Percentiles rank a stretch among this genome's conserved stretches.
These are phyloP conservation scores for Neoconidiobolus thromboides DNA, from an alignment of 371 early-diverging fungal species.

Conservation along the genomic window DNA sequence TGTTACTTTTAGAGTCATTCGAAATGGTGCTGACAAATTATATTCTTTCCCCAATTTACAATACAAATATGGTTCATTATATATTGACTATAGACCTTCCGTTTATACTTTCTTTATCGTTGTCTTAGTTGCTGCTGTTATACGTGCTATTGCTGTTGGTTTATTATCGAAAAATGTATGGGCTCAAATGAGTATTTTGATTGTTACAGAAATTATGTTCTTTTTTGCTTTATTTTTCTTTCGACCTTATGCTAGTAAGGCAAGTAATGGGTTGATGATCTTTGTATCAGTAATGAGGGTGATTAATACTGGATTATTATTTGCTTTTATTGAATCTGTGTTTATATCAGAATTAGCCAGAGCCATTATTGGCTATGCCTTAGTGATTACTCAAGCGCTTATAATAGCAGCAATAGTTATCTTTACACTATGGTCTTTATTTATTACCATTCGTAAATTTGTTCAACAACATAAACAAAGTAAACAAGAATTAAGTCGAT, in stretches of 20 bases:
- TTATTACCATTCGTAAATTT: neutral
- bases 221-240: neutral
- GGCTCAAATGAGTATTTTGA: neutral
- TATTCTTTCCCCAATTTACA: constrained; percentile 13
- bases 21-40: constrained; percentile 13
- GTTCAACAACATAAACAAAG: neutral
- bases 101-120: constrained; percentile 17
- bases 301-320: neutral
- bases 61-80: constrained; percentile 15
- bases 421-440: neutral
- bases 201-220: neutral
- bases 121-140: constrained; percentile 10
- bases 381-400: neutral
- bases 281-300: neutral
- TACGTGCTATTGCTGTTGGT: constrained; percentile 14
- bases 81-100: constrained; percentile 14
- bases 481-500: neutral
- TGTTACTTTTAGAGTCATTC: constrained; percentile 3
- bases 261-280: neutral
- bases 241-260: neutral
- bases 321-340: neutral
- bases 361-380: neutral
- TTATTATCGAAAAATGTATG: neutral
- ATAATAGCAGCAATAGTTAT: neutral
- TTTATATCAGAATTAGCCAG: neutral